Evolutionary conservation across 352 stramenopile genomes (phyloP), one percentile per base, ranked within the genome.

Genomic region (Globisporangium cylindrosporum): DNA sequence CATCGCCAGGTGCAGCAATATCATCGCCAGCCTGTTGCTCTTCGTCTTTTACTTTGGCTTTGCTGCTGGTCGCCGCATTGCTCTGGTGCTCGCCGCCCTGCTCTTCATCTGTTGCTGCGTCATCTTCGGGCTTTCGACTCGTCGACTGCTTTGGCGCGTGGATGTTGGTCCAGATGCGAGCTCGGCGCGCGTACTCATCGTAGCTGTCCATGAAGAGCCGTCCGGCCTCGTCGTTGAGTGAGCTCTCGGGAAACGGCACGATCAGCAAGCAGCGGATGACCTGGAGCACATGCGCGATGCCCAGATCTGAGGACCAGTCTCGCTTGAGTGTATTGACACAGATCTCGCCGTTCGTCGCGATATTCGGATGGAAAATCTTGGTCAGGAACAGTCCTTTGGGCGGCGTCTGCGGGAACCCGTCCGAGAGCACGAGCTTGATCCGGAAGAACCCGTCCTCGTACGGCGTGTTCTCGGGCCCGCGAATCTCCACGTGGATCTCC

Each of bases 311-410:
- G 18, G 90, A 95, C 98, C 98, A 99, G 78, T 99, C 98, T 66
- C 96, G 97, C 82, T 99, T 99, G 41, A 99, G 88, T 36, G 97
- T 99, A 75, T 99, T 99, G 25, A 99, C 98, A 72, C 98, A 99
- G 80, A 99, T 99, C 46, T 99, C 97, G 46, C 97, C 98, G 27
- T 93, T 98, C 14, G 84, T 93, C 24, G 97, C 96, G 24, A 99
- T 97, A 80, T 99, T 99, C 0, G 98, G 98, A 76, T 99, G 98
- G 80, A 98, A 99, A 62, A 99, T 99, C 86, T 99, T 99, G 41
- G 98, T 99, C 24, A 99, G 76, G 71, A 99, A 99, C 66, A 98
- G 95, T 34, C 96, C 90, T 62, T 90, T 90, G 9, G 92, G 92
- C 22, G 92, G 91, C 57, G 89, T 76, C 36, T 88, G 75, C 20